phyloP scores from a whole-genome alignment of 2,329 filamentous ascomycete species.

The Penicillium frequentans region DNA sequence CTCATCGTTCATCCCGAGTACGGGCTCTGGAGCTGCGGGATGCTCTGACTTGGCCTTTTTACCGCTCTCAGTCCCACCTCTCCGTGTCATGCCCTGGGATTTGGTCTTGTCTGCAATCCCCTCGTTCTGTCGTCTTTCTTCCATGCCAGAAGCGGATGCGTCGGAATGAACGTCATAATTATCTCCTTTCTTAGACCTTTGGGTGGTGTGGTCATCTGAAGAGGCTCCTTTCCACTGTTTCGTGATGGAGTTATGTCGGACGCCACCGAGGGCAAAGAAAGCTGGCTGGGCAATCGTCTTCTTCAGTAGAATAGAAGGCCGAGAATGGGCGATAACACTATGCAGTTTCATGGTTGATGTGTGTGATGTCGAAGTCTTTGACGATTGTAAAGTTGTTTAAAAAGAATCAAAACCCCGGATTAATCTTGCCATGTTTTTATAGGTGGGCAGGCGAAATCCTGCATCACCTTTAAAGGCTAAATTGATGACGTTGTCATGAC shows the following conservation, averaged over 20 bases:
- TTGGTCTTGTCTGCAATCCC: constrained; percentile 38
- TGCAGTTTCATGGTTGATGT: not conserved
- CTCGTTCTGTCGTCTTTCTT: constrained; percentile 32
- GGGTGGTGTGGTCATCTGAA: constrained; percentile 33
- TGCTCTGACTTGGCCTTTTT: constrained; percentile 49
- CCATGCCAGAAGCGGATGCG: constrained; percentile 27
- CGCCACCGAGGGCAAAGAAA: constrained; percentile 9
- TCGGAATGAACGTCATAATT: constrained; percentile 34
- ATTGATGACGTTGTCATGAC: not conserved
- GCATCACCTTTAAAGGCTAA: not conserved
- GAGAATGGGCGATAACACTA: not conserved
- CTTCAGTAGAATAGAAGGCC: constrained; percentile 14
- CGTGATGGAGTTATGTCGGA: constrained; percentile 20
- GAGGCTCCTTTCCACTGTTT: constrained; percentile 37
- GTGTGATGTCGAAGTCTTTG: not conserved
- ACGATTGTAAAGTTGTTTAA: not conserved
- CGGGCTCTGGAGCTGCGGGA: constrained; percentile 52
- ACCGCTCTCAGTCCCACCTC: constrained; percentile 36
- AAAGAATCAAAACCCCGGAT: not conserved
- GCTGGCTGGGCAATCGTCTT: constrained; percentile 13
- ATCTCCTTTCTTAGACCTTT: constrained; percentile 32
- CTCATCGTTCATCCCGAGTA: constrained; percentile 57
- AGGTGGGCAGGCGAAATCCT: not conserved
- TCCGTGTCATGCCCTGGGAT: constrained; percentile 42
- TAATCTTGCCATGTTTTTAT: not conserved